Evolutionary conservation across 2,329 filamentous ascomycete species (phyloP), one percentile per base, ranked within the genome.

Genomic region (Aphanocladium album): DNA sequence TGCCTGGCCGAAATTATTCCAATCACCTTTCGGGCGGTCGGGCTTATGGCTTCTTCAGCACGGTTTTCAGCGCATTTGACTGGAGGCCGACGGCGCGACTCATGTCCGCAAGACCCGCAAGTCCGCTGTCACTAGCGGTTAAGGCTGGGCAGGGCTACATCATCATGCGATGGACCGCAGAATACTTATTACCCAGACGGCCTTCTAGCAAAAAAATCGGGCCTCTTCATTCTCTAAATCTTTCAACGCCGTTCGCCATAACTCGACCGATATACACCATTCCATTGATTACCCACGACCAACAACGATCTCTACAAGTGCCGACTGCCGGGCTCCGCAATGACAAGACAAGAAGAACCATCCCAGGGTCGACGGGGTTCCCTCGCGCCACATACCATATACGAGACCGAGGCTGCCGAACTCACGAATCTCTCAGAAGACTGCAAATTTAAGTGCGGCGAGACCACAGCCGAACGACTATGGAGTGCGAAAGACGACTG

Each of bases 361-460:
- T 37, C 53, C 6, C 23, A 19, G 9, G 45, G 33, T 12, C 43
- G 47, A 17, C 33, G 46, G n/a, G 46, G 30, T 17, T 61, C 59
- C 7, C 49, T 60, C 25, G 59, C 52, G 7, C 43, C 60, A 6
- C 60, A 58, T 33, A 46, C 68, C 6, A 39, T 71, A 19, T 66
- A 67, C 61, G 71, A 74, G 62, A 53, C 66, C 30, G 67, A 63
- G 25, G 56, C 64, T 25, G 56, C 61, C 21, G 61, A 62, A 35
- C 51, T 54, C 54, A 33, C 53, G 51, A 39, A 30, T 52, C 68
- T 12, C 37, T 57, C 41, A 62, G 66, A 62, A 4, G 60, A 68
- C 2, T 74, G 71, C 55, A 69, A 71, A 2, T 61, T 71, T 1
- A 62, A 70, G 23, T 68, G 68, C 5, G 71, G 72, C 6, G 66